Conservation (phyloP, 208 protist species). For the Leishmania mexicana region DNA sequence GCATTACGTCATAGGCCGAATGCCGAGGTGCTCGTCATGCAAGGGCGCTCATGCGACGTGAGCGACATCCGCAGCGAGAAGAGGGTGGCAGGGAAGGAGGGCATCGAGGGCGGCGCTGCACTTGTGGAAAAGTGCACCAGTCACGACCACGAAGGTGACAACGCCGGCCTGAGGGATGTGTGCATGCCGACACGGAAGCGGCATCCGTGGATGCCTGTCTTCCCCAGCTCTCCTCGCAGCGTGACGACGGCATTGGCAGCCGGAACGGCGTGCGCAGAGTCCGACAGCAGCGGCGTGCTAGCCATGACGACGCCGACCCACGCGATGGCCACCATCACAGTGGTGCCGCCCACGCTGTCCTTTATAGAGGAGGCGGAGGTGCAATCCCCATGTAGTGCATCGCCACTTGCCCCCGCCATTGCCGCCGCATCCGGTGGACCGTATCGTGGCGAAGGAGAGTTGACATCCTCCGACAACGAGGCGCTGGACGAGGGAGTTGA, state of each 20-base stretch:
- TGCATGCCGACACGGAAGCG: not conserved
- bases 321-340: not conserved
- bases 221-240: not conserved
- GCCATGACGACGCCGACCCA: not conserved
- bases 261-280: not conserved
- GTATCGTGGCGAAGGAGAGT: not conserved
- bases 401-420: not conserved
- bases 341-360: not conserved
- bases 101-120: not conserved
- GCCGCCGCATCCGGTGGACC: not conserved
- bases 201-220: conserved; percentile 8
- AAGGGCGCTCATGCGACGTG: not conserved
- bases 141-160: not conserved
- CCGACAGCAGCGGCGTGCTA: not conserved
- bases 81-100: not conserved
- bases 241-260: not conserved
- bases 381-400: not conserved
- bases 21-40: not conserved
- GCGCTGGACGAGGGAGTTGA: not conserved
- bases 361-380: not conserved
- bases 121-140: not conserved
- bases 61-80: not conserved
- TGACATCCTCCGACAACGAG: not conserved
- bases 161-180: not conserved
- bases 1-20: not conserved